Percentiles rank a stretch among this genome's conserved stretches.
phyloP scores from a whole-genome alignment of 495 filamentous ascomycete species.

The Geoglossum glabrum region DNA sequence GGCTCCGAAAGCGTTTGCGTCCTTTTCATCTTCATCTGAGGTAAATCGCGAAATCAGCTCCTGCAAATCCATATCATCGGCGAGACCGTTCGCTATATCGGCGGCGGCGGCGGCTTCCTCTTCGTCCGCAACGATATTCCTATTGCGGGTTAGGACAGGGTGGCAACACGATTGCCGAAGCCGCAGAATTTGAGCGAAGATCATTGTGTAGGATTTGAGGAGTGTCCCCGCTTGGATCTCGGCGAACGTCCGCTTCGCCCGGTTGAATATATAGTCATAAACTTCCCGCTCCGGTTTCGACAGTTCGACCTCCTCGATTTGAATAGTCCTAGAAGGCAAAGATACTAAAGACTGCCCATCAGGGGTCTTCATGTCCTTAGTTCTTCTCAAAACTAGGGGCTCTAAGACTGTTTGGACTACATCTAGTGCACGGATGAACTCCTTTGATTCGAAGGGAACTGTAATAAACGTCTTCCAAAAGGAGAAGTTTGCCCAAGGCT shows the following conservation, averaged over 20 bases:
- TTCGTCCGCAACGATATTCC: slow-evolving; percentile 68
- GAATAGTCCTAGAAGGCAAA: slow-evolving; percentile 59
- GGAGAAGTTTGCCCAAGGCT: slow-evolving; percentile 95
- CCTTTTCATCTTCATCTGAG: slow-evolving; percentile 39
- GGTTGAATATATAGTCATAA: slow-evolving; percentile 70
- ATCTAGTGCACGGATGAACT: slow-evolving; percentile 81
- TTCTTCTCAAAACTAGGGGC: slow-evolving; percentile 81
- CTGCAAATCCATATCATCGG: slow-evolving; percentile 91
- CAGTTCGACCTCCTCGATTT: slow-evolving; percentile 71
- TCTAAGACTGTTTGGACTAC: slow-evolving; percentile 95
- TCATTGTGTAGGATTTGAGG: slow-evolving; percentile 82
- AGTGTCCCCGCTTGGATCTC: slow-evolving; percentile 83
- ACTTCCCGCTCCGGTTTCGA: slow-evolving; percentile 70
- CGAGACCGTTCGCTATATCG: slow-evolving; percentile 57
- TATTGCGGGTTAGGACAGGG: slow-evolving; percentile 70
- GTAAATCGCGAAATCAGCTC: slow-evolving; percentile 70
- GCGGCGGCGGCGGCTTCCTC: slow-evolving; percentile 63
- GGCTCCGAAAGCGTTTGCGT: slow-evolving; percentile 51
- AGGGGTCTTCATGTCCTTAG: slow-evolving; percentile 95
- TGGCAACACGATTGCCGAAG: slow-evolving; percentile 92
- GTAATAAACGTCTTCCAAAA: slow-evolving; percentile 99
- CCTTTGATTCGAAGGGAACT: slow-evolving; percentile 82
- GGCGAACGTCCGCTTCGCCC: slow-evolving; percentile 64
- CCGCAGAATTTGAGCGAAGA: slow-evolving; percentile 89
- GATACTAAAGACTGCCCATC: slow-evolving; percentile 71